A percentile compares a stretch with the other conserved stretches of the same genome.
phyloP scores from a whole-genome alignment of 164 flowering plant genomes.

The Macadamia tetraphylla region DNA sequence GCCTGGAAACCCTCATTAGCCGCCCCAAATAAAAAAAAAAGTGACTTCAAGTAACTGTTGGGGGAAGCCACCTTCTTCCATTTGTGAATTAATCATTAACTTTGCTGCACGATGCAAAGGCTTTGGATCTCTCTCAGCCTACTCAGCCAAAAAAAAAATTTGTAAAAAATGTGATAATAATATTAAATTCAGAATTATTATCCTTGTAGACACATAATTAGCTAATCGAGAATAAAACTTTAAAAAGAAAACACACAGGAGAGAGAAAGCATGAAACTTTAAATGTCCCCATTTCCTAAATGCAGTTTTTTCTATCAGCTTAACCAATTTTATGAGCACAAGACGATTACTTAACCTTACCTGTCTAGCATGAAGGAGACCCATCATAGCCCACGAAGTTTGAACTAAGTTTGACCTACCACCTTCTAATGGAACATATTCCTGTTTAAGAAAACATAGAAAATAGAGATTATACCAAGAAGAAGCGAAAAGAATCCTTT shows the following conservation, averaged over 20 bases:
- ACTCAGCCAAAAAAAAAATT: not conserved
- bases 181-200: not conserved
- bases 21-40: too few relatives aligned
- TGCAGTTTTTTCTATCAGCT: not conserved
- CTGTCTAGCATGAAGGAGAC: conserved; percentile 48
- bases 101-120: conserved; percentile 38
- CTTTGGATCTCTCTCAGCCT: conserved; percentile 31
- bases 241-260: not conserved
- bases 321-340: not conserved
- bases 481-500: not conserved
- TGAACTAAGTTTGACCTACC: conserved; percentile 40
- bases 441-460: conserved; percentile 28
- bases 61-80: conserved; percentile 42
- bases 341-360: conserved; percentile 7
- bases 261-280: too few relatives aligned
- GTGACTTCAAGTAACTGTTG: conserved; percentile 26
- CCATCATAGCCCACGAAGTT: conserved; percentile 68
- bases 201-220: not conserved
- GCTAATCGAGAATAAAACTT: not conserved
- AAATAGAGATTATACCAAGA: not conserved
- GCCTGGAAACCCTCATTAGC: too few relatives aligned
- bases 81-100: conserved; percentile 29
- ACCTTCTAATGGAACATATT: conserved; percentile 49
- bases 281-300: too few relatives aligned
- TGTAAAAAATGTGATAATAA: not conserved